These are phyloP conservation scores for Cyclostephanos invisitatus DNA, from an alignment of 108 stramenopile species.

Conservation along the genomic window DNA sequence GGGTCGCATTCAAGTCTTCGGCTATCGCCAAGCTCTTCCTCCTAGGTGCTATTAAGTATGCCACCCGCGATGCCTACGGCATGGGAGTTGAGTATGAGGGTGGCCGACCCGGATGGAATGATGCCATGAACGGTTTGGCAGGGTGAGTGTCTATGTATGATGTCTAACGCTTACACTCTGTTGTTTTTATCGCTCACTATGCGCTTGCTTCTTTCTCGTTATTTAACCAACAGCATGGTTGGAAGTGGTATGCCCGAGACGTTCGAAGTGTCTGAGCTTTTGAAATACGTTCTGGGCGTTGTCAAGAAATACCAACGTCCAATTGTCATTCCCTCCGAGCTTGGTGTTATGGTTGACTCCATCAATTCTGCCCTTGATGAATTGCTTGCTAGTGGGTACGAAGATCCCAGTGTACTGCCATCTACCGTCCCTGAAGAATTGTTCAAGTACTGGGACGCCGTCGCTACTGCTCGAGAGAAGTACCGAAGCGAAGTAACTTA, in stretches of 20 bases:
- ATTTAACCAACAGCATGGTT: constrained; percentile 56
- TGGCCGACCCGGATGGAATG: constrained; percentile 95
- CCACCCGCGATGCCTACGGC: constrained; percentile 94
- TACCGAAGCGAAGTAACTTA: constrained; percentile 80
- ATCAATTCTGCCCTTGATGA: constrained; percentile 76
- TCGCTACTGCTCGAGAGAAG: constrained; percentile 83
- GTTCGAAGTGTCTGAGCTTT: constrained; percentile 84
- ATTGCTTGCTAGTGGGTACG: constrained; percentile 67
- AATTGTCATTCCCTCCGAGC: constrained; percentile 76
- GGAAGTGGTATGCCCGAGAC: constrained; percentile 93
- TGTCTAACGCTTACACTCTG: background rate
- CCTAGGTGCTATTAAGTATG: constrained; percentile 85
- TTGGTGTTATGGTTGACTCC: constrained; percentile 65
- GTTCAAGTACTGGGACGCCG: constrained; percentile 91
- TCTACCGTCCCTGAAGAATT: constrained; percentile 71
- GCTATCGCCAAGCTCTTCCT: constrained; percentile 82
- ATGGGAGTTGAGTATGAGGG: constrained; percentile 98
- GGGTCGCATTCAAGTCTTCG: constrained; percentile 73
- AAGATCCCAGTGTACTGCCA: constrained; percentile 68
- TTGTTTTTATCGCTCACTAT: background rate
- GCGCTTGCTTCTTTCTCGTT: constrained; percentile 6
- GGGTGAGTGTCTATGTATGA: constrained; percentile 47
- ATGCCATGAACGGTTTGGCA: constrained; percentile 97
- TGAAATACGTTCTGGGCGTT: constrained; percentile 78
- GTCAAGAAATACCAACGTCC: constrained; percentile 72